These are phyloP conservation scores for Waltiozyma sp. DNA, from an alignment of 1,139 yeast genomes.

Conservation along the genomic window DNA sequence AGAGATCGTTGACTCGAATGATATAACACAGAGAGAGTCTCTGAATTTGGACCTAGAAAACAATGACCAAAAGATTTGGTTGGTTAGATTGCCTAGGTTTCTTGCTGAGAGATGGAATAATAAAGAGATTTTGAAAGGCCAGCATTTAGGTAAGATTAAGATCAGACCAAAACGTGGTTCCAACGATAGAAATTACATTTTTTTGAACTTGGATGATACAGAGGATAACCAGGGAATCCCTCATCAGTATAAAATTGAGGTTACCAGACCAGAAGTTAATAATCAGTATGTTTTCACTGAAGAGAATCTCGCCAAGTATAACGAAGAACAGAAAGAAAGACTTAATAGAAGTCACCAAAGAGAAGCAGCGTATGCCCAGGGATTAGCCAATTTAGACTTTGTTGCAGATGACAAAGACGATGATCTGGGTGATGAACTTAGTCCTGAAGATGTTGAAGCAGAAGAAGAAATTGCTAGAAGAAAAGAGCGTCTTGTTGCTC, in stretches of 20 bases:
- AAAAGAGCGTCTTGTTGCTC: conserved; percentile 20
- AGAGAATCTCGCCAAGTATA: conserved; percentile 59
- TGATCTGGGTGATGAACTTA: conserved; percentile 10
- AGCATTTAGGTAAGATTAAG: conserved; percentile 71
- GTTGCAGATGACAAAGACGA: neutral
- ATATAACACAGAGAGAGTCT: conserved; percentile 33
- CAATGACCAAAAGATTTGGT: conserved; percentile 71
- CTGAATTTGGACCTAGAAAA: conserved; percentile 47
- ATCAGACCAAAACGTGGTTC: conserved; percentile 39
- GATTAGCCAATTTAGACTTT: neutral
- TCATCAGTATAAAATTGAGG: conserved; percentile 68
- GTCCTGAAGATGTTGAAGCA: conserved; percentile 17
- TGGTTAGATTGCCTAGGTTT: conserved; percentile 82
- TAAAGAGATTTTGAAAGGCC: conserved; percentile 51
- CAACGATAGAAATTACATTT: conserved; percentile 29
- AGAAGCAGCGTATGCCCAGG: neutral
- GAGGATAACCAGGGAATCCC: conserved; percentile 48
- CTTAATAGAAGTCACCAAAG: neutral
- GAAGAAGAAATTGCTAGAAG: conserved; percentile 23
- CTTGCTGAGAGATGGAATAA: conserved; percentile 76
- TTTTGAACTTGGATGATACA: conserved; percentile 42
- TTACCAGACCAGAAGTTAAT: conserved; percentile 68
- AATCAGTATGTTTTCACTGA: conserved; percentile 90
- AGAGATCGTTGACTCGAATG: conserved; percentile 31
- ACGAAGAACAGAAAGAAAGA: conserved; percentile 1